Conservation (phyloP, 176 grass and related monocot species). For the Cymbopogon citratus region DNA sequence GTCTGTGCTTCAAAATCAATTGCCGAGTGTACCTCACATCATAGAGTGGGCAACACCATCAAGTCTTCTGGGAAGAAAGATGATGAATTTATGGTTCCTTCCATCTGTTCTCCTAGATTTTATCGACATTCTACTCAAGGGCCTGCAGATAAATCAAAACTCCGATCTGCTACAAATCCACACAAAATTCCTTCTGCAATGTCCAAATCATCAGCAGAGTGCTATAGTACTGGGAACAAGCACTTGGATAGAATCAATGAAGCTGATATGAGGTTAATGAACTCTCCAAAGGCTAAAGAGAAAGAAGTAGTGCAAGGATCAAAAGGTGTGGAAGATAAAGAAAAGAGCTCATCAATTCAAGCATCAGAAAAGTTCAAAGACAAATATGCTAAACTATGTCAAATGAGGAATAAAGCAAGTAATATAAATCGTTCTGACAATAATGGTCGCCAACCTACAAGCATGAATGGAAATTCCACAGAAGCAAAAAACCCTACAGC, state of each 20-base stretch:
- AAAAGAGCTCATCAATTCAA: neutral
- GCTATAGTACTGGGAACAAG: slow-evolving; percentile 1
- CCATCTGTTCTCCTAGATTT: slow-evolving; percentile 21
- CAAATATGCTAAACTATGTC: slow-evolving; percentile 10
- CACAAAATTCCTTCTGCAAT: neutral
- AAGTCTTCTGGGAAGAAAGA: slow-evolving; percentile 20
- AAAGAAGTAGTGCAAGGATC: neutral
- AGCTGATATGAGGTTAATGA: slow-evolving; percentile 9
- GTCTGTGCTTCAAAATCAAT: slow-evolving; percentile 9
- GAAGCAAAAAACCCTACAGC: slow-evolving; percentile 3
- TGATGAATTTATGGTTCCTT: slow-evolving; percentile 53
- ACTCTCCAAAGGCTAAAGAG: neutral
- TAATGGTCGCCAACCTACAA: neutral
- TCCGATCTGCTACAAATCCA: neutral
- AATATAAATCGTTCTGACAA: neutral
- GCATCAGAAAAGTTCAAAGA: slow-evolving; percentile 3
- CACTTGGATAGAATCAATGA: slow-evolving; percentile 8
- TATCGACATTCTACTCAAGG: neutral
- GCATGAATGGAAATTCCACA: neutral
- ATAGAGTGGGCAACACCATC: neutral
- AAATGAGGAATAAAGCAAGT: neutral
- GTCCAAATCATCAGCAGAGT: slow-evolving; percentile 18
- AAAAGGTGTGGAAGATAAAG: slow-evolving; percentile 10
- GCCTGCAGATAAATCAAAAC: neutral
- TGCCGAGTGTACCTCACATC: neutral